These are phyloP conservation scores for Clarireedia hainanense DNA, from an alignment of 2,329 filamentous ascomycete species.

Conservation along the genomic window DNA sequence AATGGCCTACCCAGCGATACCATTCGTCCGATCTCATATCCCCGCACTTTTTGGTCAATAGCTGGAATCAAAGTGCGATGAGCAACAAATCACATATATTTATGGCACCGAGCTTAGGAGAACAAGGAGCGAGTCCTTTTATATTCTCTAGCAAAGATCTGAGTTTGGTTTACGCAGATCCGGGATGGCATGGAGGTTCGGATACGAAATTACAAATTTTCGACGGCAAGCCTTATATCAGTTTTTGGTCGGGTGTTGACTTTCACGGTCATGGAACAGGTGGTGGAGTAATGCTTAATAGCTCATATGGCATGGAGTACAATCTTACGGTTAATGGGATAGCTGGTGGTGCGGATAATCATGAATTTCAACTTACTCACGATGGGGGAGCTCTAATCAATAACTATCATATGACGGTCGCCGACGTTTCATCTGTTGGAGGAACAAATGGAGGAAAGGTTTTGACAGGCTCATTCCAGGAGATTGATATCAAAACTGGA, in stretches of 20 bases:
- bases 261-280: conserved; percentile 3
- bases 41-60: conserved; percentile 2
- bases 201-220: conserved; percentile 1
- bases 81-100: conserved; percentile 6
- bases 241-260: conserved; percentile 1
- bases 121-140: not conserved
- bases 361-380: conserved; percentile 3
- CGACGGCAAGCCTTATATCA: not conserved
- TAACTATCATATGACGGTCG: conserved; percentile 3
- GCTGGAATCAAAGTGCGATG: not conserved
- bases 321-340: not conserved
- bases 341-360: conserved; percentile 2
- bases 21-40: conserved; percentile 1
- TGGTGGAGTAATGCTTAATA: conserved; percentile 1
- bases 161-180: conserved; percentile 3
- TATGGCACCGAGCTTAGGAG: not conserved
- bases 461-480: conserved; percentile 31
- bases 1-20: not conserved
- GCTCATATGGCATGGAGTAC: not conserved
- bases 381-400: conserved; percentile 4
- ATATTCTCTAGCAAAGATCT: conserved; percentile 6
- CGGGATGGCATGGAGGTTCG: not conserved
- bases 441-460: not conserved
- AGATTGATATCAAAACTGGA: conserved; percentile 43
- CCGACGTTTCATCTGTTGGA: not conserved